Evolutionary conservation across 805 yeast species (phyloP), one percentile per base, ranked within the genome.

Genomic region (Yamadazyma scolyti): DNA sequence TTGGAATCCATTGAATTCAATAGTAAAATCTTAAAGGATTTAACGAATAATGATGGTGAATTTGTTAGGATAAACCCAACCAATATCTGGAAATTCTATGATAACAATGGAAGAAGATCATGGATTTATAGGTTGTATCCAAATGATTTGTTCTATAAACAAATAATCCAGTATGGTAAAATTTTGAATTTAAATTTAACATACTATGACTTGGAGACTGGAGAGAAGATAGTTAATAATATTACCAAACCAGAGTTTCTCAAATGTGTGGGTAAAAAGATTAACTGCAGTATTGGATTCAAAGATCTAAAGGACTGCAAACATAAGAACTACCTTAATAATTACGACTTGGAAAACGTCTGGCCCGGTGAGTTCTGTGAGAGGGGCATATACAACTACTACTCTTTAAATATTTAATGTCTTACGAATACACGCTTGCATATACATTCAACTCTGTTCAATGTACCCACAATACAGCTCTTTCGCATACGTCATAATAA

Each of bases 61-160:
- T 48, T 50, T 32, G 34, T 58, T 30, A 52, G 57, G 25, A 52
- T 58, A 27, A 40, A 59, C 4, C 50, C 47, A 18, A 58, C 58
- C 3, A 41, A 49, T 4, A 48, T 61, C 2, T 75, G 80, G 80
- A 71, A 66, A 44, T 62, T 65, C 34, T 71, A 61, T 47, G 78
- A 73, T 43, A 70, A 74, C 34, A 79, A 76, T 43, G 94, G 95
- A 4, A 67, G 95, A 39, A 68, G 96, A 39, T 79, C 85, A 9
- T 87, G 96, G 95, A 53, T 87, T 11, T 81, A 77, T 54, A 75
- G 71, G 47, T 56, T 64, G 14, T 46, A 48, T 11, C 42, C 55
- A 10, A 27, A 38, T 1, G 63, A 60, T 32, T 54, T 61, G 2
- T 54, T 60, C 9, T 61, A 60, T 32, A 47, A 55, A 25, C 40